Evolutionary conservation across 2,329 filamentous ascomycete genomes (phyloP).

Genomic region (Penicillium sp.): DNA sequence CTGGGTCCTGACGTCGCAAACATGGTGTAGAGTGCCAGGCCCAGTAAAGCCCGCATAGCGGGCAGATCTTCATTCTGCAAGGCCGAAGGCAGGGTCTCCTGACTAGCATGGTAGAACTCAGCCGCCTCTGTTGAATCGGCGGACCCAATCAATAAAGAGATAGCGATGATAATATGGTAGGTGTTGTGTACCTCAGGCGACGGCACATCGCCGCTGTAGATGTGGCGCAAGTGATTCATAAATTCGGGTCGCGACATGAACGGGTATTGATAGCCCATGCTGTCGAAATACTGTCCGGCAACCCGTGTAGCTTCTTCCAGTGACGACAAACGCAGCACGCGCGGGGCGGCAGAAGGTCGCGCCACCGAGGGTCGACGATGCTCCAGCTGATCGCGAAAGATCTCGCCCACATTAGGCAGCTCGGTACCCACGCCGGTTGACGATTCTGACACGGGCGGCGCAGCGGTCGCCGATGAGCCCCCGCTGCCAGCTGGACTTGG

Average conservation of each 20-base stretch:
- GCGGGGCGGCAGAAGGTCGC: conserved; percentile 33
- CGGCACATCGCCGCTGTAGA: conserved; percentile 36
- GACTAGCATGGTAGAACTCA: conserved; percentile 39
- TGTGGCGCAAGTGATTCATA: conserved; percentile 32
- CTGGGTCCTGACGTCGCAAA: conserved; percentile 41
- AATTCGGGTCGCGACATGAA: conserved; percentile 39
- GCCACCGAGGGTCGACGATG: conserved; percentile 37
- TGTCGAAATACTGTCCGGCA: conserved; percentile 38
- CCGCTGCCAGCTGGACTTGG: conserved; percentile 20
- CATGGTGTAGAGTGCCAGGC: conserved; percentile 39
- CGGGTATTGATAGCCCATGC: conserved; percentile 41
- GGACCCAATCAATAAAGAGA: conserved; percentile 36
- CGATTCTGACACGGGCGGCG: conserved; percentile 17
- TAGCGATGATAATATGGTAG: conserved; percentile 41
- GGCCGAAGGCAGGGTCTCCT: conserved; percentile 35
- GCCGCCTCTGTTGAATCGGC: conserved; percentile 31
- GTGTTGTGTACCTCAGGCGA: conserved; percentile 35
- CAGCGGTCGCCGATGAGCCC: conserved; percentile 20
- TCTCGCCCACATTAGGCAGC: conserved; percentile 41
- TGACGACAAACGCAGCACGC: conserved; percentile 35
- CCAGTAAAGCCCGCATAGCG: conserved; percentile 37
- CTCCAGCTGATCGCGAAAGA: conserved; percentile 42
- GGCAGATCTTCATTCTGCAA: conserved; percentile 42
- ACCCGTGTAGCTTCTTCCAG: conserved; percentile 38
- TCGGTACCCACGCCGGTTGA: conserved; percentile 29